Conservation (phyloP, 441 rosid species). For the Eruca vesicaria region DNA sequence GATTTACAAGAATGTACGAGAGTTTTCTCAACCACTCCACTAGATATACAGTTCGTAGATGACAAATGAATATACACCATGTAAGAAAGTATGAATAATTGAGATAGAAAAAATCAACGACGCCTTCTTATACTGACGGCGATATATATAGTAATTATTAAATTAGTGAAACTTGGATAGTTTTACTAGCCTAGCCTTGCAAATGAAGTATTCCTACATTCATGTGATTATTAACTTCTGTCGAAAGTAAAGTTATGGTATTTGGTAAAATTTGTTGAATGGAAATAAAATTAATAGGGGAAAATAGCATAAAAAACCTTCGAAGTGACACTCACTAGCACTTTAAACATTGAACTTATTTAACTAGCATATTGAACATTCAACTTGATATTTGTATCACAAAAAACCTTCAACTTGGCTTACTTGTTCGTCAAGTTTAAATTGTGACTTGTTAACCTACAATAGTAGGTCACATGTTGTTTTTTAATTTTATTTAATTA, state of each 20-base stretch:
- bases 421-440: no score
- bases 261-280: background rate
- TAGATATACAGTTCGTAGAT: slow-evolving; percentile 7
- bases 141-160: slow-evolving; percentile 8
- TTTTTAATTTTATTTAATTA: no score
- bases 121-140: slow-evolving; percentile 8
- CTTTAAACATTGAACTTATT: no score
- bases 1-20: slow-evolving; percentile 27
- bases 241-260: background rate
- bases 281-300: background rate
- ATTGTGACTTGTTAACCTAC: no score
- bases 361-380: no score
- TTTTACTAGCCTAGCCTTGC: background rate
- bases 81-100: background rate
- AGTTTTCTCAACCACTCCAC: slow-evolving; percentile 35
- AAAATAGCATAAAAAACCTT: no score
- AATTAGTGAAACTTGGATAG: slow-evolving; percentile 5
- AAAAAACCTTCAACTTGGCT: no score
- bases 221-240: background rate
- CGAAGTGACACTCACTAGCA: no score
- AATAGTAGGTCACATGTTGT: no score
- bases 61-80: slow-evolving; percentile 5
- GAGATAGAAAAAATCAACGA: background rate
- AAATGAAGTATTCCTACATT: background rate
- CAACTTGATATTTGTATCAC: no score